Conservation (phyloP, 306 rosid species). For the Glycine latifolia region DNA sequence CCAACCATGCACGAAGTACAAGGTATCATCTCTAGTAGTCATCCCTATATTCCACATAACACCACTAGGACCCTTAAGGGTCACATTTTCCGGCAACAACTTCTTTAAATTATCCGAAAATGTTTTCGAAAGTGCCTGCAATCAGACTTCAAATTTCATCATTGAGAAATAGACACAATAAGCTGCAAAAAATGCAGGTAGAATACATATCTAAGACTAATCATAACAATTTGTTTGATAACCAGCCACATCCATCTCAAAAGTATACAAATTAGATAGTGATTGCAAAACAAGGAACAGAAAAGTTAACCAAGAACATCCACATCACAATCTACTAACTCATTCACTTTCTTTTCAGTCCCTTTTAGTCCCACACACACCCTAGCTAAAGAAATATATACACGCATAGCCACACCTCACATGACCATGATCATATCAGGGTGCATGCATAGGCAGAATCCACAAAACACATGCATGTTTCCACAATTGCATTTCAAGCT, state of each 20-base stretch:
- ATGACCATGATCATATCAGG: too few species aligned
- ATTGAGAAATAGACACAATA: constrained; percentile 15
- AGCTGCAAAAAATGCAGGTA: background rate
- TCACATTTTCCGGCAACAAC: constrained; percentile 62
- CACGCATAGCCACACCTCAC: too few species aligned
- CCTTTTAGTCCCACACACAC: background rate
- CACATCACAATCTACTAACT: background rate
- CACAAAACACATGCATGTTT: constrained; percentile 3
- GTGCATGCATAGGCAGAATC: background rate
- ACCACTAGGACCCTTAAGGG: constrained; percentile 75
- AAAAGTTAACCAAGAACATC: constrained; percentile 27
- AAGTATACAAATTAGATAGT: constrained; percentile 1
- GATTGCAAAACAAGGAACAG: constrained; percentile 9
- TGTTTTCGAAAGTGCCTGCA: constrained; percentile 71
- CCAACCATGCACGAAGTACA: constrained; percentile 68
- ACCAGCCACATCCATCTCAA: background rate
- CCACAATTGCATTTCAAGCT: constrained; percentile 1
- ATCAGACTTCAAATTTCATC: constrained; percentile 12
- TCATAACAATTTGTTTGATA: constrained; percentile 11
- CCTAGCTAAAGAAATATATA: background rate
- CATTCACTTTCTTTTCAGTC: background rate
- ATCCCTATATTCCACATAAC: constrained; percentile 64
- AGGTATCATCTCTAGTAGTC: constrained; percentile 47
- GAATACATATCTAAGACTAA: background rate
- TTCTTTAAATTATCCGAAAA: constrained; percentile 59